Conservation (phyloP, 2,329 filamentous ascomycete genomes). For the Calonectria multiphialidica region DNA sequence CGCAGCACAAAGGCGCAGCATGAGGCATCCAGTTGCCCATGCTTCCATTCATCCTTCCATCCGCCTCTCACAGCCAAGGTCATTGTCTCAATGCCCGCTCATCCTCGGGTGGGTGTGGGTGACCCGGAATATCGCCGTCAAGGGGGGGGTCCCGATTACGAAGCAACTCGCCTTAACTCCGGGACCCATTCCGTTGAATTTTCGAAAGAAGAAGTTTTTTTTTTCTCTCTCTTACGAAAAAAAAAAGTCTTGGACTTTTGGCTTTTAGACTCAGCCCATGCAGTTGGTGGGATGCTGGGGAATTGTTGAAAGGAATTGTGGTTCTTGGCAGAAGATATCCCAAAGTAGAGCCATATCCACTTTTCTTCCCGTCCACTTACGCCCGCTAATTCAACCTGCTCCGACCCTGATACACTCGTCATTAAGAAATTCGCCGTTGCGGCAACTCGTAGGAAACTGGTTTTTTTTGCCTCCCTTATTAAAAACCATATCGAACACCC, state of each 20-base stretch:
- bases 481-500: neutral
- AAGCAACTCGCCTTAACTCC: slow-evolving; percentile 15
- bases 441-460: neutral
- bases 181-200: neutral
- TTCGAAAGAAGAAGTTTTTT: neutral
- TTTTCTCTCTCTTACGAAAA: neutral
- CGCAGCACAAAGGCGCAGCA: slow-evolving; percentile 12
- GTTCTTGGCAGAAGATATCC: neutral
- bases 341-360: slow-evolving; percentile 1
- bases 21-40: slow-evolving; percentile 4
- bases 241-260: neutral
- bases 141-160: slow-evolving; percentile 27
- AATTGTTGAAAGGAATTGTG: slow-evolving; percentile 5
- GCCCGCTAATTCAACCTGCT: neutral
- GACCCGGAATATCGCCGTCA: slow-evolving; percentile 19
- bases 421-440: neutral
- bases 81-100: slow-evolving; percentile 2
- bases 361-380: neutral
- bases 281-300: neutral
- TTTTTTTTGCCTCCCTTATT: neutral
- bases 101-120: neutral
- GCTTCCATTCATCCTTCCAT: slow-evolving; percentile 18
- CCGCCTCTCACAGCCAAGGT: neutral
- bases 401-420: neutral
- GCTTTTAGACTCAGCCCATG: neutral